These are phyloP conservation scores for Avena sativa DNA, from an alignment of 176 grass and related monocot species.

Conservation along the genomic window DNA sequence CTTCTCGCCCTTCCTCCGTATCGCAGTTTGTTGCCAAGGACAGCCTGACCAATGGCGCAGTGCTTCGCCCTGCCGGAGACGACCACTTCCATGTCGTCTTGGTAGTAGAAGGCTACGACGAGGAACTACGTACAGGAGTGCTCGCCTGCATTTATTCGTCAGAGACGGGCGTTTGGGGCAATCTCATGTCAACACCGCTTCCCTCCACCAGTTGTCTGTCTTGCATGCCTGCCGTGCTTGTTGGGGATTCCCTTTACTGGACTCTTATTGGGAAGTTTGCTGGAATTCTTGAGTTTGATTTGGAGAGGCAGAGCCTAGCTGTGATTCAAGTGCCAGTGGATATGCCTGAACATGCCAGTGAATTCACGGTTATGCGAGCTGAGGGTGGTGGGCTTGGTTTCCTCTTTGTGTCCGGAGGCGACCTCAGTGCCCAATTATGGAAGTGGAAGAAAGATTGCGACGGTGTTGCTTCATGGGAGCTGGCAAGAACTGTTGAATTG, in stretches of 20 bases:
- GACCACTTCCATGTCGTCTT: background rate
- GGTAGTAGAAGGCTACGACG: background rate
- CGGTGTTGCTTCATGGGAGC: background rate
- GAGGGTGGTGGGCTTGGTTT: background rate
- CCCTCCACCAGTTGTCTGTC: background rate
- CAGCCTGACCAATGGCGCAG: background rate
- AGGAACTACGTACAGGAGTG: background rate
- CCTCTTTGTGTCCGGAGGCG: background rate
- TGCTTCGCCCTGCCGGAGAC: background rate
- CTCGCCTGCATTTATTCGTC: background rate
- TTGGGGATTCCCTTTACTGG: background rate
- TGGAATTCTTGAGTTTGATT: background rate
- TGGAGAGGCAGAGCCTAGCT: background rate
- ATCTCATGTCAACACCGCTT: background rate
- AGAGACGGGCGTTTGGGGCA: background rate
- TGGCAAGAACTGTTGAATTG: background rate
- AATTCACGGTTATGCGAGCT: background rate
- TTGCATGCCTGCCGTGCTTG: background rate
- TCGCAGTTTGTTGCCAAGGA: background rate
- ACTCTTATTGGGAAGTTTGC: background rate
- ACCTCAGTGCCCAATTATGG: background rate
- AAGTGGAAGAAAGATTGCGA: background rate
- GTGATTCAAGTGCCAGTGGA: background rate
- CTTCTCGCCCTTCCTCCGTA: background rate
- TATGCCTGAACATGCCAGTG: background rate